These are phyloP conservation scores for Nakazawaea wickerhamii DNA, from an alignment of 805 yeast species.

Conservation along the genomic window DNA sequence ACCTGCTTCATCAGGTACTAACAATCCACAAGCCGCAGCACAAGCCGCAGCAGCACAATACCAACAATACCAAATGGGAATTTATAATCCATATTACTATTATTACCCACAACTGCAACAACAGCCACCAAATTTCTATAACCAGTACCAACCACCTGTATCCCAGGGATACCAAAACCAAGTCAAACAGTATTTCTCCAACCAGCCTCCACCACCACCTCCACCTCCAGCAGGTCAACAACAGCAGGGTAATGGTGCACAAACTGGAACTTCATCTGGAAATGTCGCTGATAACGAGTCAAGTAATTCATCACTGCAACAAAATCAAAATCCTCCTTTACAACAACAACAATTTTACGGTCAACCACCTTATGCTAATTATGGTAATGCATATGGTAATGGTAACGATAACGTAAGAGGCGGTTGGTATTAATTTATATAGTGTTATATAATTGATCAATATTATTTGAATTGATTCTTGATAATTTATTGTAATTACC, in stretches of 20 bases:
- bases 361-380: conserved; percentile 9
- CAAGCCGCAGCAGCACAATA: conserved; percentile 6
- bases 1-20: not conserved
- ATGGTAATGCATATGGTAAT: conserved; percentile 4
- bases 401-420: conserved; percentile 3
- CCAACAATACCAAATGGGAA: conserved; percentile 9
- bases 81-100: conserved; percentile 14
- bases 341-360: conserved; percentile 14
- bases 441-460: too few relatives aligned
- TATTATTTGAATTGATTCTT: too few relatives aligned
- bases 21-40: conserved; percentile 3
- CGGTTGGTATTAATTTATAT: conserved; percentile 9
- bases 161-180: conserved; percentile 10
- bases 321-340: conserved; percentile 17
- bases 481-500: too few relatives aligned
- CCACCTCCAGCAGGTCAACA: conserved; percentile 5
- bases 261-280: conserved; percentile 15
- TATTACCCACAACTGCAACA: conserved; percentile 12
- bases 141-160: conserved; percentile 8
- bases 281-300: conserved; percentile 18
- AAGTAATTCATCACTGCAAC: conserved; percentile 23
- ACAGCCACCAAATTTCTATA: conserved; percentile 11
- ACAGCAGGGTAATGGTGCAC: conserved; percentile 9
- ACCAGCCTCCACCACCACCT: conserved; percentile 9
- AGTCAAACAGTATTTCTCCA: conserved; percentile 9